Evolutionary conservation across 2,329 filamentous ascomycete species (phyloP).

Genomic region (Fusarium sp.): DNA sequence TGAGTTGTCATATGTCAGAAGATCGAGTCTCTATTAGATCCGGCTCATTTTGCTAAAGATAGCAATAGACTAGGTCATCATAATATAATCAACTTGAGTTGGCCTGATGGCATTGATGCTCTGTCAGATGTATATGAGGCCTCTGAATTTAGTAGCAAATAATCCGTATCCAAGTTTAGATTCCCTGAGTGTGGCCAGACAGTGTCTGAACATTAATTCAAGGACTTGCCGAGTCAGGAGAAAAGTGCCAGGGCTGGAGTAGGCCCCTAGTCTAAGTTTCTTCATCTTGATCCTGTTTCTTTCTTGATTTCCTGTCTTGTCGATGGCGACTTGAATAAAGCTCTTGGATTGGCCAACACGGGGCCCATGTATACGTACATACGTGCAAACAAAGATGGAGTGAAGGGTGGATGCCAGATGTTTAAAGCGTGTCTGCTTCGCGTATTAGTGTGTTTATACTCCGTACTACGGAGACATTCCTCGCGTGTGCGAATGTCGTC

Average conservation of each 20-base stretch:
- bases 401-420: neutral
- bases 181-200: neutral
- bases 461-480: constrained; percentile 1
- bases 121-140: neutral
- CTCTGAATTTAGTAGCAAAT: neutral
- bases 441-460: neutral
- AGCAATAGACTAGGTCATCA: neutral
- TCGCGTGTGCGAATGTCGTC: constrained; percentile 12
- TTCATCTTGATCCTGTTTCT: neutral
- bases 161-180: neutral
- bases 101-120: neutral
- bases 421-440: constrained; percentile 2
- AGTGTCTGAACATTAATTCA: neutral
- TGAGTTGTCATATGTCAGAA: constrained; percentile 1
- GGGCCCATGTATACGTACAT: neutral
- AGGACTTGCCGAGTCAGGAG: neutral
- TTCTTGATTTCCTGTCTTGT: constrained; percentile 15
- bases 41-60: neutral
- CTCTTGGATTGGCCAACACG: constrained; percentile 13
- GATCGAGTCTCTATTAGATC: neutral
- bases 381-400: neutral
- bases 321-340: neutral
- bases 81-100: neutral
- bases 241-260: neutral
- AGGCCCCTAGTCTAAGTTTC: constrained; percentile 1